Evolutionary conservation across 116 monocot species (phyloP).

Genomic region (Phalaenopsis hybrid): DNA sequence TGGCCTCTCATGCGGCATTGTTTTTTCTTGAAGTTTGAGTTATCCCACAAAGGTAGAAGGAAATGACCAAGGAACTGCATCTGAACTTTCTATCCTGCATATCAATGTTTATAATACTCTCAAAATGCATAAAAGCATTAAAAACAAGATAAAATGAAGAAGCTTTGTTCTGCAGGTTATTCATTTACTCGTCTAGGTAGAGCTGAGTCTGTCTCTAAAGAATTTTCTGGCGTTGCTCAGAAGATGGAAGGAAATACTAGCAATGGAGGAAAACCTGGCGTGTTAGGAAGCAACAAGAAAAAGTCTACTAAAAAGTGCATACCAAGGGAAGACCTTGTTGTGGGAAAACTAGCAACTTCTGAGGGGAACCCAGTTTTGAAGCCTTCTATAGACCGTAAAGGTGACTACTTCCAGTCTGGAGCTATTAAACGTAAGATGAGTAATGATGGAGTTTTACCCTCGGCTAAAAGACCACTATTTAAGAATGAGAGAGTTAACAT

Average conservation of each 20-base stretch:
- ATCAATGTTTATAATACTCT: background rate
- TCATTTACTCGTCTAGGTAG: background rate
- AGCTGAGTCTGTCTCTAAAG: background rate
- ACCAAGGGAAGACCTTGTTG: slow-evolving; percentile 2
- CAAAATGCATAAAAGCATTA: background rate
- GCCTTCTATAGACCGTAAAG: slow-evolving; percentile 11
- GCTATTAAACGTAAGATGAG: slow-evolving; percentile 25
- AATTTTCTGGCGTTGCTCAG: slow-evolving; percentile 14
- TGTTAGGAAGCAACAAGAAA: slow-evolving; percentile 16
- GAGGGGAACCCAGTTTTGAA: slow-evolving; percentile 13
- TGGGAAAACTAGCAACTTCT: slow-evolving; percentile 12
- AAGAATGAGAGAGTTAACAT: slow-evolving; percentile 11
- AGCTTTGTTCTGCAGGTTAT: background rate
- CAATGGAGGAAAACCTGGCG: slow-evolving; percentile 13
- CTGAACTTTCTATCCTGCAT: slow-evolving; percentile 8
- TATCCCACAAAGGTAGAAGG: slow-evolving; percentile 7
- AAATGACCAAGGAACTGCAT: slow-evolving; percentile 13
- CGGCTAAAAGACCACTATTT: slow-evolving; percentile 32
- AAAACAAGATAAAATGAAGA: slow-evolving; percentile 10
- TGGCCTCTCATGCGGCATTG: background rate
- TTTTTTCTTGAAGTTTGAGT: background rate
- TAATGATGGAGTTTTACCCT: slow-evolving; percentile 13
- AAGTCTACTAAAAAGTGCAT: slow-evolving; percentile 11
- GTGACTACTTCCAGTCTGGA: slow-evolving; percentile 13
- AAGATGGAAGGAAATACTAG: slow-evolving; percentile 8